Percentiles rank a stretch among this genome's conserved stretches.
These are phyloP conservation scores for Saksenaea oblongispora DNA, from an alignment of 371 early-diverging fungal species.

Conservation along the genomic window DNA sequence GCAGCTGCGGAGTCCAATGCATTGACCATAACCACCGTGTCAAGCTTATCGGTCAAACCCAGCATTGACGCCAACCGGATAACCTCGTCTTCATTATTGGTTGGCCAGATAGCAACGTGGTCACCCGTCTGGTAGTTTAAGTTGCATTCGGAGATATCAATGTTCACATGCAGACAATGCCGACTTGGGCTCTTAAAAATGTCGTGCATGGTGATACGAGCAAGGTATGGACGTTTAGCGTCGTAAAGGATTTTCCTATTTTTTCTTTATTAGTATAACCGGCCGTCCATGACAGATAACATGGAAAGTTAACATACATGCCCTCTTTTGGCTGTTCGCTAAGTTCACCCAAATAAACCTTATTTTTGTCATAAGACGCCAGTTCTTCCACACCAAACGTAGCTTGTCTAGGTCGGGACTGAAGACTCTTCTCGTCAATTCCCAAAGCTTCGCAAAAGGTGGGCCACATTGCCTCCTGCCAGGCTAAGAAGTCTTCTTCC, in stretches of 20 bases:
- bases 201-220: conserved; percentile 66
- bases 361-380: conserved; percentile 32
- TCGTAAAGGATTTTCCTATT: conserved; percentile 56
- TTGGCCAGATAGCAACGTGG: conserved; percentile 92
- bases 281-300: background rate
- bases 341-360: conserved; percentile 65
- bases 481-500: conserved; percentile 93
- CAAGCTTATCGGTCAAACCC: conserved; percentile 65
- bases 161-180: conserved; percentile 90
- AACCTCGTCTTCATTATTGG: conserved; percentile 82
- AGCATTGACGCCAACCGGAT: conserved; percentile 64
- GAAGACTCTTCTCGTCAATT: conserved; percentile 56
- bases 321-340: conserved; percentile 44
- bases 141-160: conserved; percentile 82
- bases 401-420: conserved; percentile 41
- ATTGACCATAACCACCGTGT: conserved; percentile 60
- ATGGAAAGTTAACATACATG: conserved; percentile 30
- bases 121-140: conserved; percentile 92
- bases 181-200: conserved; percentile 72
- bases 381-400: conserved; percentile 49
- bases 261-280: background rate
- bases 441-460: conserved; percentile 75
- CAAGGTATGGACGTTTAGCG: conserved; percentile 82
- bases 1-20: conserved; percentile 69
- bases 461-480: conserved; percentile 88